Conservation (phyloP, 164 flowering plant genomes). For the Taxillus chinensis region DNA sequence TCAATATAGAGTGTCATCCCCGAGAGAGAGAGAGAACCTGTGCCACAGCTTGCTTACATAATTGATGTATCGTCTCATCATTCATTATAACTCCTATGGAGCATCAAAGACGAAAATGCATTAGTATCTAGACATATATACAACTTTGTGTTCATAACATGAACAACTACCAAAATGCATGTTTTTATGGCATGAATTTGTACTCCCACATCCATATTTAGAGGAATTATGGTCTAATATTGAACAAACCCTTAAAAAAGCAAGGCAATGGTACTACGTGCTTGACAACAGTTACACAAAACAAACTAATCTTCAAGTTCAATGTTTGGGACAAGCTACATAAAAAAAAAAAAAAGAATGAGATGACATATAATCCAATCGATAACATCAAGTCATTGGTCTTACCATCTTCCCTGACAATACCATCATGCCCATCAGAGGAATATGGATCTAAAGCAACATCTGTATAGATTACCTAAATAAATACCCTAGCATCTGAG, state of each 20-base stretch:
- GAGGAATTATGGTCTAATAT: too few species aligned
- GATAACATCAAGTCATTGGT: background rate
- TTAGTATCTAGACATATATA: conserved; percentile 5
- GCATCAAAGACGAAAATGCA: conserved; percentile 6
- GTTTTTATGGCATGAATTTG: too few species aligned
- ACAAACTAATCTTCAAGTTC: too few species aligned
- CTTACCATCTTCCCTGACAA: conserved; percentile 97
- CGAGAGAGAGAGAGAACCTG: conserved; percentile 45
- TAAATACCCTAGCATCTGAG: conserved; percentile 6
- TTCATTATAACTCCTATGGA: conserved; percentile 91
- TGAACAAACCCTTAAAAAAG: too few species aligned
- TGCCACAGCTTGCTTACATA: conserved; percentile 91
- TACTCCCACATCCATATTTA: too few species aligned
- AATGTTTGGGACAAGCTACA: too few species aligned
- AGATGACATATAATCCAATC: too few species aligned
- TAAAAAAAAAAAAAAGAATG: too few species aligned
- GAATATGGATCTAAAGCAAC: conserved; percentile 96
- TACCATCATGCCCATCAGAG: conserved; percentile 97
- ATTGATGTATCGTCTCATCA: conserved; percentile 93
- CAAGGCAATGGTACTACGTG: too few species aligned
- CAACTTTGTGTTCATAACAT: background rate
- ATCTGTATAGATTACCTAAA: conserved; percentile 88
- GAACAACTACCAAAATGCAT: too few species aligned
- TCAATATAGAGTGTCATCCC: too few species aligned
- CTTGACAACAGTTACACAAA: too few species aligned